Percentiles rank a stretch among this genome's conserved stretches.
phyloP scores from a whole-genome alignment of 2,329 filamentous ascomycete species.

The Orbilia quercus region DNA sequence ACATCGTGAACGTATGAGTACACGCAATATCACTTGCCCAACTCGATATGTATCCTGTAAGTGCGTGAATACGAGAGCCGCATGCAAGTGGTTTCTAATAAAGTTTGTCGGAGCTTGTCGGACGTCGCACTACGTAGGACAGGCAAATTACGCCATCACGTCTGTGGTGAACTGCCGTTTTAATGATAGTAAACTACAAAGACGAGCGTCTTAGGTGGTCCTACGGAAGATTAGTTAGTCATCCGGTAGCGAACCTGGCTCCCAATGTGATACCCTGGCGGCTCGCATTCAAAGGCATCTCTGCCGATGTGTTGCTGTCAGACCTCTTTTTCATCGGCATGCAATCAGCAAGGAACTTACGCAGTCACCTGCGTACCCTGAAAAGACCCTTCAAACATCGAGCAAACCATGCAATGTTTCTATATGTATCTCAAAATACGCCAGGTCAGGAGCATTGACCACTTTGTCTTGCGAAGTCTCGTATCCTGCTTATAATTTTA shows the following conservation, averaged over 20 bases:
- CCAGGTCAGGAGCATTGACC: constrained; percentile 35
- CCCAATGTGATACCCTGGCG: constrained; percentile 5
- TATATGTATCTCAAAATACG: constrained; percentile 22
- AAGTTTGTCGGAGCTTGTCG: background rate
- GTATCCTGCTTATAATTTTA: constrained; percentile 45
- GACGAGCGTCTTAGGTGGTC: constrained; percentile 33
- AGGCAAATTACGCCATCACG: constrained; percentile 35
- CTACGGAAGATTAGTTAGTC: constrained; percentile 46
- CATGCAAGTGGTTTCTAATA: constrained; percentile 25
- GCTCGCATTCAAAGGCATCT: background rate
- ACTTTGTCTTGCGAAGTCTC: constrained; percentile 17
- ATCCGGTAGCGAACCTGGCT: constrained; percentile 24
- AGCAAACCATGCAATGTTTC: constrained; percentile 13
- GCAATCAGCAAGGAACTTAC: constrained; percentile 29
- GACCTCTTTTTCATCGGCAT: background rate
- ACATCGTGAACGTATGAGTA: constrained; percentile 6
- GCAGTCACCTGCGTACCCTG: constrained; percentile 32
- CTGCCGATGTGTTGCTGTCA: constrained; percentile 34
- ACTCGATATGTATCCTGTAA: background rate
- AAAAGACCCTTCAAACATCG: constrained; percentile 8
- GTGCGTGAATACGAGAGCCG: constrained; percentile 41
- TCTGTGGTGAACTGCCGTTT: constrained; percentile 32
- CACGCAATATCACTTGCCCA: constrained; percentile 13
- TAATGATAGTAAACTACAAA: constrained; percentile 22
- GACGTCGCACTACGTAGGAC: background rate